Evolutionary conservation across 1,139 yeast species (phyloP).

Genomic region (Yamadazyma sp.): DNA sequence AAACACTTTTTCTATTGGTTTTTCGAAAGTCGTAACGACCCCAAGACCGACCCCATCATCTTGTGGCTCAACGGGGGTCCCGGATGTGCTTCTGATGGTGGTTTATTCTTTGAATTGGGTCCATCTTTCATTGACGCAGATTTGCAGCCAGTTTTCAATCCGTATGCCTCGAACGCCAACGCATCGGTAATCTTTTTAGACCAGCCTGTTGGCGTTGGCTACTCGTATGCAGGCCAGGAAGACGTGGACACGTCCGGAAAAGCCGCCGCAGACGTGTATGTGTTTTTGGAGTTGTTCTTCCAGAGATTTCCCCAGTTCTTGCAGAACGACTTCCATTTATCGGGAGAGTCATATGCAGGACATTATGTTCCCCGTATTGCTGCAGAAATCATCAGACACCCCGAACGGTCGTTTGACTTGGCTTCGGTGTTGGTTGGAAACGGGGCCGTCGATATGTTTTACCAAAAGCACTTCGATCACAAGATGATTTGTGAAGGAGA

Average conservation of each 20-base stretch:
- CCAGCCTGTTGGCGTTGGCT: conserved; percentile 88
- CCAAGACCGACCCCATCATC: conserved; percentile 73
- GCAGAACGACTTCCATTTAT: conserved; percentile 61
- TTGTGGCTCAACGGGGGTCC: conserved; percentile 50
- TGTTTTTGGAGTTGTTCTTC: conserved; percentile 70
- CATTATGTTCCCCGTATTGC: conserved; percentile 79
- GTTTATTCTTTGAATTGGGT: conserved; percentile 82
- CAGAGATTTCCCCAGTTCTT: conserved; percentile 61
- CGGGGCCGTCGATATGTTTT: conserved; percentile 71
- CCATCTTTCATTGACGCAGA: conserved; percentile 66
- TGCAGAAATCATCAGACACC: conserved; percentile 59
- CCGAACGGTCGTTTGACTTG: conserved; percentile 61
- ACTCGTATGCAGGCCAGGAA: conserved; percentile 54
- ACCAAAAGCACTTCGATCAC: conserved; percentile 62
- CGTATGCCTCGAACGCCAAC: conserved; percentile 78
- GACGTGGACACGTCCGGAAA: conserved; percentile 59
- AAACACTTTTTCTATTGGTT: conserved; percentile 83
- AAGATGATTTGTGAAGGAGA: conserved; percentile 86
- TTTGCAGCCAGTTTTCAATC: conserved; percentile 67
- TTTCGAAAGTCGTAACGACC: conserved; percentile 85
- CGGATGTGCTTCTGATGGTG: conserved; percentile 58
- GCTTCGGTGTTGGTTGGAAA: conserved; percentile 72
- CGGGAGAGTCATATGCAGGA: conserved; percentile 85
- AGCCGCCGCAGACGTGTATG: conserved; percentile 71
- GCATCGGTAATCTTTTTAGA: conserved; percentile 85